Evolutionary conservation across 1,139 yeast genomes (phyloP).

Genomic region (Candida sp.): DNA sequence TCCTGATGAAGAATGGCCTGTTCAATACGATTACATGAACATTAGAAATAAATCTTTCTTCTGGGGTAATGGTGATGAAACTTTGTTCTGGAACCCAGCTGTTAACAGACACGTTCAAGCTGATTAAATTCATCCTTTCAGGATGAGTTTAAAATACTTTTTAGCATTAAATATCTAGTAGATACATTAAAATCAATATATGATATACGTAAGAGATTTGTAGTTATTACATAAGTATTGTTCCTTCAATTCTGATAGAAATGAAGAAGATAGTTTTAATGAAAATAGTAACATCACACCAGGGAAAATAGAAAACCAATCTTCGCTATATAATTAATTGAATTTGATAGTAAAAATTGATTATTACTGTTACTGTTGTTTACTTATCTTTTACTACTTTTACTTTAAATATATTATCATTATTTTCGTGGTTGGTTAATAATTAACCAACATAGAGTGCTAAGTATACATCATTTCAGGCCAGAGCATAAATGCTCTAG

Average conservation of each 20-base stretch:
- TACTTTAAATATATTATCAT: background rate
- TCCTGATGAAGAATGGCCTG: conserved; percentile 89
- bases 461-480: too few species aligned
- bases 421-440: background rate
- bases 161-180: too few species aligned
- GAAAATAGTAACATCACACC: too few species aligned
- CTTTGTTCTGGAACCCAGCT: conserved; percentile 93
- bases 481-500: too few species aligned
- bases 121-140: background rate
- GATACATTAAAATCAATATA: background rate
- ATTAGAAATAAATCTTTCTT: conserved; percentile 81
- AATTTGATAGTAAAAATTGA: too few species aligned
- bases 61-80: conserved; percentile 99
- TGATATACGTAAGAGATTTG: background rate
- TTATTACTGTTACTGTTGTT: too few species aligned
- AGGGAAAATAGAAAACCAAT: too few species aligned
- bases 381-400: too few species aligned
- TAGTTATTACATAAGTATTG: background rate
- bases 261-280: too few species aligned
- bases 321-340: too few species aligned
- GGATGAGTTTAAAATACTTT: too few species aligned
- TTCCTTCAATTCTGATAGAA: too few species aligned
- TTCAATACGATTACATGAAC: conserved; percentile 87
- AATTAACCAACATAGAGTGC: background rate
- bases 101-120: conserved; percentile 77